Evolutionary conservation across 2,329 filamentous ascomycete genomes (phyloP).

Genomic region (Fusarium sp.): DNA sequence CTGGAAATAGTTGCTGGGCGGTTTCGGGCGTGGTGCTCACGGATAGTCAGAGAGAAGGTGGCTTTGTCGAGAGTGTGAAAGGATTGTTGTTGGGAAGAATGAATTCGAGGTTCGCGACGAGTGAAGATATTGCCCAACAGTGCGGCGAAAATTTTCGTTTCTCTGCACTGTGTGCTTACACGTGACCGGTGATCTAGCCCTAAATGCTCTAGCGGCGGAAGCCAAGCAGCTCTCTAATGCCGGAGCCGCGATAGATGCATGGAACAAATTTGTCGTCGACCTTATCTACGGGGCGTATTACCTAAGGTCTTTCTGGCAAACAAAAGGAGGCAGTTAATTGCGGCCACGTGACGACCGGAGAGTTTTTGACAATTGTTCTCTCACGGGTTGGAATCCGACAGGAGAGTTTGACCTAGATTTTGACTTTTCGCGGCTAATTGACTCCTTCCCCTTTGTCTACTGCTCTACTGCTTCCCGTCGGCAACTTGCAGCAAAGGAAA

Average conservation of each 20-base stretch:
- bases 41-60: constrained; percentile 5
- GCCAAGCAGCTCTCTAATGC: constrained; percentile 19
- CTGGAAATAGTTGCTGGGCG: constrained; percentile 10
- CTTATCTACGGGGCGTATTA: neutral
- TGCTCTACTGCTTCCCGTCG: neutral
- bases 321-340: constrained; percentile 11
- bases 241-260: constrained; percentile 46
- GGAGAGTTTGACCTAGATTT: neutral
- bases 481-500: constrained; percentile 1
- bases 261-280: constrained; percentile 27
- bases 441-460: neutral
- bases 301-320: neutral
- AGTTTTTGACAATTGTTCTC: neutral
- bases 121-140: constrained; percentile 50
- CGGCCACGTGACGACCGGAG: constrained; percentile 14
- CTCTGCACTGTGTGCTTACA: constrained; percentile 50
- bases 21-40: constrained; percentile 22
- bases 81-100: constrained; percentile 28
- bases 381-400: neutral
- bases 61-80: constrained; percentile 28
- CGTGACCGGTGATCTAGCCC: constrained; percentile 38
- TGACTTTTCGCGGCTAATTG: neutral
- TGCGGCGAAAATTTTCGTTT: constrained; percentile 45
- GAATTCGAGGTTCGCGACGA: constrained; percentile 35
- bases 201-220: constrained; percentile 37